Base-by-base conservation (phyloP, 1,284 basidiomycete species). In the Termitomyces sp. region DNA sequence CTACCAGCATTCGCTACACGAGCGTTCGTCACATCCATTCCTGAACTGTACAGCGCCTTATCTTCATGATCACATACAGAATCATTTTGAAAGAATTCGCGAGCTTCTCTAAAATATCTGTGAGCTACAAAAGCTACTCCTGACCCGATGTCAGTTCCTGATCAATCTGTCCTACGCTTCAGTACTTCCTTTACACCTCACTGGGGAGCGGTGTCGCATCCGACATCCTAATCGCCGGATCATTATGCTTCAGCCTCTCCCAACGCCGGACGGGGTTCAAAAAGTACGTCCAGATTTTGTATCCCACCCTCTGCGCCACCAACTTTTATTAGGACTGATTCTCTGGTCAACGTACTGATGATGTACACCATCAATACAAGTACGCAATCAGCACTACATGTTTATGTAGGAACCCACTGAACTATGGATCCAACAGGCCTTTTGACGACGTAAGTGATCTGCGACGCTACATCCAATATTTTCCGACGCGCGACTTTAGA, bases 281-380 rank as follows among this genome's bases (percentile, higher is more conserved):
- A 40, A 58, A 54, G 62, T 64, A 14, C 16, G 3, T 28, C n/a
- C 16, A 18, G 13, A 3, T 10, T 28, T 9, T 16, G 13, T 2
- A 6, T 1, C 5, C 7, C n/a, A 24, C n/a, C 26, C 8, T 18
- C 14, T 21, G 5, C 33, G 19, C n/a, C 9, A 4, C 24, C 33
- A 6, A 34, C 5, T 35, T 28, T 16, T 8, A 14, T 19, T 37
- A 69, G 67, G 41, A 65, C 67, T 28, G 67, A 68, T 37, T 62
- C 63, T 6, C 49, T 67, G 19, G 60, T 69, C 7, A 62, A 61
- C n/a, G 49, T 62, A n/a, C 49, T 69, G 44, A 68, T 68, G 52
- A 52, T 62, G 41, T 69, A 68, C 49, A 57, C 64, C 7, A 64
- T 69, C 35, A 67, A 67, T 46, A 67, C 66, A 5, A 64, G 66